Evolutionary conservation across 2,329 filamentous ascomycete species (phyloP).

Genomic region (Penicillium sp.): DNA sequence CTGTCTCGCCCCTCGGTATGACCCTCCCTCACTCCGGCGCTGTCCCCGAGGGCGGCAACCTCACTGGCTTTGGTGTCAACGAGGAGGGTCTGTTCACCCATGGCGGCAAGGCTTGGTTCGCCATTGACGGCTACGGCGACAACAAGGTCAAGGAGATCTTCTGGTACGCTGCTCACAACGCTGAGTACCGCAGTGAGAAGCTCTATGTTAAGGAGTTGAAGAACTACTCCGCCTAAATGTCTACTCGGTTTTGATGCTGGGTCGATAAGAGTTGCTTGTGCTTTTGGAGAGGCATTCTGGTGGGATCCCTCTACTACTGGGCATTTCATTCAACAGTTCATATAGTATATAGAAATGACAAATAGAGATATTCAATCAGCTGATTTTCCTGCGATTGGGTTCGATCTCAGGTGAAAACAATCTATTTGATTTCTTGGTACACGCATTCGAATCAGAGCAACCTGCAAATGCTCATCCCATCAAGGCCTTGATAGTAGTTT

Average conservation of each 20-base stretch:
- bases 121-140: conserved; percentile 20
- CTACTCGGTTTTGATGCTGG: not conserved
- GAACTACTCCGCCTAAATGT: conserved; percentile 8
- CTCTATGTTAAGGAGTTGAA: conserved; percentile 24
- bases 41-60: conserved; percentile 19
- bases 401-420: not conserved
- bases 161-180: conserved; percentile 23
- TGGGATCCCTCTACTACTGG: not conserved
- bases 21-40: conserved; percentile 25
- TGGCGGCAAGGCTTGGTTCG: conserved; percentile 21
- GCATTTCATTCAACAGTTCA: not conserved
- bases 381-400: not conserved
- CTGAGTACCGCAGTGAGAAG: conserved; percentile 14
- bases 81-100: conserved; percentile 24
- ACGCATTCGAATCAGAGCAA: not conserved
- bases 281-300: not conserved
- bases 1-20: conserved; percentile 16
- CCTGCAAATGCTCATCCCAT: not conserved
- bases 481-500: conserved; percentile 24
- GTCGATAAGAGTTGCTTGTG: not conserved
- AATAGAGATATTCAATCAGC: not conserved
- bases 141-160: conserved; percentile 18
- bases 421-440: not conserved
- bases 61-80: conserved; percentile 20
- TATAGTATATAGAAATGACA: not conserved